Base-by-base conservation (phyloP, 2,329 filamentous ascomycete species). In the Fusarium sp. region DNA sequence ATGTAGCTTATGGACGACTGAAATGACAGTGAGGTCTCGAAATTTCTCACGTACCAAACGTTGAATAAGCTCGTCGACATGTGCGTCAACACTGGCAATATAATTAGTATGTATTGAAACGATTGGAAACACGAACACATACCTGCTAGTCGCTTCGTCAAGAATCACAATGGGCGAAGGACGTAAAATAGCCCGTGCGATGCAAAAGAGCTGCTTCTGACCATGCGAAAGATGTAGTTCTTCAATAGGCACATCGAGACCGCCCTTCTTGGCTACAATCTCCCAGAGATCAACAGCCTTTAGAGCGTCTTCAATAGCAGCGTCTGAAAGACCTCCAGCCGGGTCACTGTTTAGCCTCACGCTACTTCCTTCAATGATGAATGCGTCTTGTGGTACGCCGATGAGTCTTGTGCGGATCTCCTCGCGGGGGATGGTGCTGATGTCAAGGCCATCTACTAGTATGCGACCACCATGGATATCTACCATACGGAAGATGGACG, bases 301-400 rank as follows among this genome's bases (percentile, higher is more conserved):
- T 7, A 89, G 76, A 0, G 83, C 85, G 13, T 77, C 67, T 38
- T 81, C 77, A 60, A 87, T 81, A 1, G 78, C 77, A 12, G 79
- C 78, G 45, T 86, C 82, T 1, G 79, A 73, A 38, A 77, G 75
- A 6, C 67, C 71, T 9, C 71, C 69, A 18, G 73, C 67, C 0
- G 85, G 84, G 64, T 87, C 85, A 2, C 84, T 75, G 25, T 88
- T 88, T 16, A 79, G 70, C 5, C 84, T 80, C 3, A 88, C 77
- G 8, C 64, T 75, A 5, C 61, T 57, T 22, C 82, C 84, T 8
- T 80, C 80, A 5, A 87, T 78, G 27, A 86, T 78, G 69, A 85
- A 83, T 1, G 84, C 79, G 52, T 88, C 86, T 76, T 88, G 86
- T 0, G 86, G 82, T 5, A 87, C 75, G 6, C 78, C 80, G 25